phyloP scores from a whole-genome alignment of 148 eudicot species.

The Silene conica region DNA sequence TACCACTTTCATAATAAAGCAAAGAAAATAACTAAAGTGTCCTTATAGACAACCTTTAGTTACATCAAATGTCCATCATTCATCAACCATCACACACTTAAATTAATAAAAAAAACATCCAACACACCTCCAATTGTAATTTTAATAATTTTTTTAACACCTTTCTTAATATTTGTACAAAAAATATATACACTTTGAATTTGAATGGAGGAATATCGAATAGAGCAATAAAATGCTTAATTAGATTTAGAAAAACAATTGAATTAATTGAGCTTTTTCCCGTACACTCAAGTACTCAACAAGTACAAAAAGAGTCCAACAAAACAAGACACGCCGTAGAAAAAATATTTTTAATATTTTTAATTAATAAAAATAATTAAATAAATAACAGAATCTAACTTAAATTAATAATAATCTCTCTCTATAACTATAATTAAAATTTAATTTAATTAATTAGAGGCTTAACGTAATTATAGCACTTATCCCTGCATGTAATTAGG shows the following conservation, averaged over 20 bases:
- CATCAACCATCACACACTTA: no score
- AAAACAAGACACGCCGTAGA: background rate
- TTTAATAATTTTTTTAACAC: no score
- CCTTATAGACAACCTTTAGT: no score
- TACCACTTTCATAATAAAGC: no score
- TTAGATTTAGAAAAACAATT: background rate
- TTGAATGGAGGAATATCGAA: no score
- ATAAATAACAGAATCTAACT: conserved; percentile 16
- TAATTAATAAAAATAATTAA: background rate
- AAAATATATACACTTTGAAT: no score
- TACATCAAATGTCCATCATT: no score
- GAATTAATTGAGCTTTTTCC: background rate
- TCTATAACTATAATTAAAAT: conserved; percentile 2
- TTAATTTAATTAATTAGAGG: conserved; percentile 24
- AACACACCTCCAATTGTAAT: no score
- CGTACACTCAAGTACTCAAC: background rate
- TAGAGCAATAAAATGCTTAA: background rate
- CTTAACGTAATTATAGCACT: conserved; percentile 27
- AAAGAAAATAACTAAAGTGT: no score
- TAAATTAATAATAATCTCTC: background rate
- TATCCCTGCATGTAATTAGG: conserved; percentile 13
- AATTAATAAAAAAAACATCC: no score
- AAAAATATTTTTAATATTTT: no score
- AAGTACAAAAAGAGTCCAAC: conserved; percentile 8
- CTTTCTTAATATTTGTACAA: no score